Base-by-base conservation (phyloP, 2,329 filamentous ascomycete genomes). In the Sporothrix globosa region DNA sequence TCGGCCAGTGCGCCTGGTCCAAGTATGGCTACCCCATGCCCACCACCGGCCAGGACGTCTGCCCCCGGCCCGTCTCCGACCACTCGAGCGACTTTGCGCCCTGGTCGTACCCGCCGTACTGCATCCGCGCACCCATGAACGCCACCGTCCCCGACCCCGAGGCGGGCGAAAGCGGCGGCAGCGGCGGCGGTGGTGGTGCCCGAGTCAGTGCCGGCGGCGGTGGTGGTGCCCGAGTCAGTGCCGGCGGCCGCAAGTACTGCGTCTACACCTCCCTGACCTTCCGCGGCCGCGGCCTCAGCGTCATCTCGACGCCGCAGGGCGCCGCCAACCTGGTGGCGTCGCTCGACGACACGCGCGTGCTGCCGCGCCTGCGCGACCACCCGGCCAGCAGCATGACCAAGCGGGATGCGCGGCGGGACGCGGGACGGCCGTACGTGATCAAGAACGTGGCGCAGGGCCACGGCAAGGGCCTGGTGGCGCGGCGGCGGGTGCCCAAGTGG, bases 241-340 rank as follows among this genome's bases (percentile, higher is more conserved):
- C 72, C 9, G 19, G 14, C 13, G 53, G 39, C 41, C 56, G 67
- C 9, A 63, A 70, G 21, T 75, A 76, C 69, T 77, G 76, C 70
- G 73, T 77, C 44, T 77, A 73, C 70, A 77, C 74, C 13, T 54
- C 72, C 6, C 17, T 44, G 2, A 60, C 72, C 11, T 77, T 76
- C 69, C 73, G 75, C 13, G 73, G 70, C 41, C 72, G 74, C 27
- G 75, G 76, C 11, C 54, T 77, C 17, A 75, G 73, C 48, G n/a
- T 77, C 39, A 74, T 77, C 60, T 75, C 75, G 21, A 75, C 73
- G 1, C 75, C 73, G 3, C 71, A 76, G 30, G 70, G 74, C 41
- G 76, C 75, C 1, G 74, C 73, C 39, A 73, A 71, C 54, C 13
- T 76, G 1, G 73, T 70, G 7, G 67, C 68, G 6, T 13, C 60